Conservation (phyloP, 164 flowering plant genomes). For the Kingdonia uniflora region DNA sequence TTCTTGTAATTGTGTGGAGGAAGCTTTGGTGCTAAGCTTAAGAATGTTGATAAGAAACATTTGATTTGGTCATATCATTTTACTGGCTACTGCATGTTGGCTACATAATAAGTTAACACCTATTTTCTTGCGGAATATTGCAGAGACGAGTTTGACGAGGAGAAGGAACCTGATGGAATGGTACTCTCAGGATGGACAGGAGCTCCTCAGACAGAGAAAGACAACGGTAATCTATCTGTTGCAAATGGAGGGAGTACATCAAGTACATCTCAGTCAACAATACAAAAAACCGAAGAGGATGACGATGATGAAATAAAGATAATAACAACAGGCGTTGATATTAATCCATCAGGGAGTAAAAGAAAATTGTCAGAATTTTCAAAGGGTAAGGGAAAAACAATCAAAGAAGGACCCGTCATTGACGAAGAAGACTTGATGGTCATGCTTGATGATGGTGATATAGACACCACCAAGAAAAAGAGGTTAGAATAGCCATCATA, state of each 20-base stretch:
- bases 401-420: slow-evolving; percentile 18
- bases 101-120: too few species aligned
- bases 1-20: too few species aligned
- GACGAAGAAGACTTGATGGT: slow-evolving; percentile 31
- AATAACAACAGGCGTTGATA: slow-evolving; percentile 12
- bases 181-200: slow-evolving; percentile 76
- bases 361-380: slow-evolving; percentile 46
- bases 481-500: slow-evolving; percentile 25
- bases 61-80: too few species aligned
- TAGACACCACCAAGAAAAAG: slow-evolving; percentile 27
- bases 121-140: not conserved
- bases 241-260: slow-evolving; percentile 50
- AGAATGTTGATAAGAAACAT: too few species aligned
- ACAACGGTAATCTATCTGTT: slow-evolving; percentile 12
- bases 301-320: slow-evolving; percentile 33
- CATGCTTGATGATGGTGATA: slow-evolving; percentile 27
- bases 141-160: slow-evolving; percentile 94
- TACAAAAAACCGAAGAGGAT: slow-evolving; percentile 11
- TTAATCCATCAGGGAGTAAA: slow-evolving; percentile 34
- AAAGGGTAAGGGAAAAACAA: not conserved
- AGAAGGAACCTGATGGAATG: slow-evolving; percentile 94
- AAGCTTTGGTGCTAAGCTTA: too few species aligned
- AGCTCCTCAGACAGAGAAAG: slow-evolving; percentile 28
- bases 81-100: too few species aligned
- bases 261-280: slow-evolving; percentile 16